Percentiles rank a stretch among this genome's conserved stretches.
Conservation (phyloP, 495 filamentous ascomycete genomes). For the Penicillium robsamsonii region DNA sequence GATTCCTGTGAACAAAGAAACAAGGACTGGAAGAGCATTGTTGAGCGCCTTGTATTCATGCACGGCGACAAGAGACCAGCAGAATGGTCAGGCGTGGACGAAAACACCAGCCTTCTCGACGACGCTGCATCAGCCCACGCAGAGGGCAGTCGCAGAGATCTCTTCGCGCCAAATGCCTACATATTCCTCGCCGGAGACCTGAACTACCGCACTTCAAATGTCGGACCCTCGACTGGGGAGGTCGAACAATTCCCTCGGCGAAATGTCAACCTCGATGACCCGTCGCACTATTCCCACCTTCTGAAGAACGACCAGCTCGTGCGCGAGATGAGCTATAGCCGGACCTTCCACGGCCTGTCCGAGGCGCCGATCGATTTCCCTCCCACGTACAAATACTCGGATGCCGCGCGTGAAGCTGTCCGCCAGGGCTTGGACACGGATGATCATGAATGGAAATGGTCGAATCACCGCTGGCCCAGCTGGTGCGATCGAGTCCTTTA, state of each 20-base stretch:
- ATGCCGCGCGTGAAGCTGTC: constrained; percentile 43
- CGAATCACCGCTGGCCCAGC: constrained; percentile 77
- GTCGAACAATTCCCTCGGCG: constrained; percentile 60
- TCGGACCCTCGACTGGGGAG: constrained; percentile 53
- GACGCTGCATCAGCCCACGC: constrained; percentile 21
- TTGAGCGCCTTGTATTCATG: constrained; percentile 71
- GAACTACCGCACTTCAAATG: constrained; percentile 81
- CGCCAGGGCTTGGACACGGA: constrained; percentile 22
- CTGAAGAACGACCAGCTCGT: constrained; percentile 73
- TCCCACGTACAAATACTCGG: constrained; percentile 84
- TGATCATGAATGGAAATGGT: constrained; percentile 67
- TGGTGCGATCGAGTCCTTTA: constrained; percentile 94
- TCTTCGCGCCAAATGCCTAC: constrained; percentile 74
- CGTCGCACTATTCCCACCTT: constrained; percentile 58
- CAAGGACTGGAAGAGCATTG: constrained; percentile 79
- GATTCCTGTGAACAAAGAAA: constrained; percentile 68
- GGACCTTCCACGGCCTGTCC: constrained; percentile 69
- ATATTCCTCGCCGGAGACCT: constrained; percentile 87
- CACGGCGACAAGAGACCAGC: constrained; percentile 10
- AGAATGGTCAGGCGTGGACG: constrained; percentile 32
- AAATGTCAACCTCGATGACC: constrained; percentile 42
- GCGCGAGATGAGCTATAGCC: constrained; percentile 60
- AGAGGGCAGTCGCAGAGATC: constrained; percentile 32
- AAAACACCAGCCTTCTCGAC: constrained; percentile 42
- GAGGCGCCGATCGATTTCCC: constrained; percentile 79